A percentile compares a stretch with the other conserved stretches of the same genome.
Conservation (phyloP, 352 stramenopile species). For the Lagenidium giganteum region DNA sequence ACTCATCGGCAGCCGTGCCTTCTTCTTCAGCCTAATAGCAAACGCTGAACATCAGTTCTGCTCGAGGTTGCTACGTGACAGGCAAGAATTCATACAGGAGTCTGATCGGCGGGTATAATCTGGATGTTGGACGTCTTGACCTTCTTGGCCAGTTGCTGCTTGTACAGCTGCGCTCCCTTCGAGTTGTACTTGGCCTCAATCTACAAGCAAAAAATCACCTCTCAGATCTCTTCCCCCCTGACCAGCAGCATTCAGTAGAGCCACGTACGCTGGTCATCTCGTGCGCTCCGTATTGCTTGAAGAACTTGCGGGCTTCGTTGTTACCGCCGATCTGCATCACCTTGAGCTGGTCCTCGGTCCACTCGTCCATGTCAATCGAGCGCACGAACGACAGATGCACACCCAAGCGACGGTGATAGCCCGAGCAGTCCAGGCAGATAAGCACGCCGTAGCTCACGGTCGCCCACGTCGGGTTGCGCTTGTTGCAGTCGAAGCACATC, state of each 20-base stretch:
- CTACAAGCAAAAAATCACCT: constrained; percentile 19
- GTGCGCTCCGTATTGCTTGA: constrained; percentile 87
- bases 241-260: neutral
- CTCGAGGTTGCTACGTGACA: neutral
- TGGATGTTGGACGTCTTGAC: constrained; percentile 65
- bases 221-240: neutral
- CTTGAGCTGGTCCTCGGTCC: constrained; percentile 92
- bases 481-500: constrained; percentile 95
- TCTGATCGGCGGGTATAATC: constrained; percentile 29
- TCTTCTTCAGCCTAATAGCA: no score
- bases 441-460: constrained; percentile 95
- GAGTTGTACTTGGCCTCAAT: constrained; percentile 92
- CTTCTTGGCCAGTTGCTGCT: constrained; percentile 80
- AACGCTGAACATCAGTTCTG: no score
- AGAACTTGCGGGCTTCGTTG: constrained; percentile 89
- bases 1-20: no score
- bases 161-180: constrained; percentile 87
- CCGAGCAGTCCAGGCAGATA: constrained; percentile 95
- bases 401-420: constrained; percentile 90
- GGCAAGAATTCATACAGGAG: constrained; percentile 13
- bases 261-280: constrained; percentile 81
- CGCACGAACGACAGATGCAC: constrained; percentile 94
- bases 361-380: constrained; percentile 96
- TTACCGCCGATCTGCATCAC: constrained; percentile 94
- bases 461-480: constrained; percentile 93